phyloP scores from a whole-genome alignment of 1,284 basidiomycete genomes.

The Tilletiaria anomala region DNA sequence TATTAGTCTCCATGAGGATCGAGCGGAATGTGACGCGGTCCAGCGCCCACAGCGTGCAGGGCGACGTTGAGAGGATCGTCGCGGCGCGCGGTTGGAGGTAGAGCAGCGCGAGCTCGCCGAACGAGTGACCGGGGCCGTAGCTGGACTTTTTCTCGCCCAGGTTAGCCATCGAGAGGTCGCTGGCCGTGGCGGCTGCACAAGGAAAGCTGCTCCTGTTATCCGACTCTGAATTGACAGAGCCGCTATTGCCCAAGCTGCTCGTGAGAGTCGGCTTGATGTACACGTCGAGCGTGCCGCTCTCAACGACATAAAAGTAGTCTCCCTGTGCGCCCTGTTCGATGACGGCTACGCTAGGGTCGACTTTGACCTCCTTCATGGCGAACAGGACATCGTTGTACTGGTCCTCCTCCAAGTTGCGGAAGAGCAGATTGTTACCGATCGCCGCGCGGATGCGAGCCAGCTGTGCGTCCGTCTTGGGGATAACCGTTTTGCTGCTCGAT shows the following conservation, averaged over 20 bases:
- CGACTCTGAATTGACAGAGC: no score
- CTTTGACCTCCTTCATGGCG: slow-evolving; percentile 81
- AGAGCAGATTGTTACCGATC: slow-evolving; percentile 80
- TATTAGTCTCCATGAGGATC: slow-evolving; percentile 52
- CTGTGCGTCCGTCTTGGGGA: slow-evolving; percentile 72
- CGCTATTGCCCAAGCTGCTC: slow-evolving; percentile 8
- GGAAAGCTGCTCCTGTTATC: no score
- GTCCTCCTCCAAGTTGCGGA: slow-evolving; percentile 89
- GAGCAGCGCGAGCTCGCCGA: slow-evolving; percentile 94
- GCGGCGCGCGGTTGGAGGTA: slow-evolving; percentile 93
- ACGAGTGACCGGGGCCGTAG: slow-evolving; percentile 71
- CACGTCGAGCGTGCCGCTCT: slow-evolving; percentile 72
- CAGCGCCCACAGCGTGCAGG: slow-evolving; percentile 77
- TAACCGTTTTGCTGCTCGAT: slow-evolving; percentile 41
- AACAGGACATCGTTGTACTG: slow-evolving; percentile 82
- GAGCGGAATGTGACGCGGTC: slow-evolving; percentile 96
- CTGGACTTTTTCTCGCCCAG: slow-evolving; percentile 45
- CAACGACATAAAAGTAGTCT: slow-evolving; percentile 95
- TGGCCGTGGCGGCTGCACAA: not conserved
- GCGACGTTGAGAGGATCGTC: slow-evolving; percentile 68
- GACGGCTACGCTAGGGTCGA: slow-evolving; percentile 62
- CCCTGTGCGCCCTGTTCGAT: slow-evolving; percentile 94
- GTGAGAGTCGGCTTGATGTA: slow-evolving; percentile 67
- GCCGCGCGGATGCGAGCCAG: slow-evolving; percentile 70
- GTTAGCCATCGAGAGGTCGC: not conserved